Conservation (phyloP, 2,329 filamentous ascomycete genomes). For the Tolypocladium nubicola region DNA sequence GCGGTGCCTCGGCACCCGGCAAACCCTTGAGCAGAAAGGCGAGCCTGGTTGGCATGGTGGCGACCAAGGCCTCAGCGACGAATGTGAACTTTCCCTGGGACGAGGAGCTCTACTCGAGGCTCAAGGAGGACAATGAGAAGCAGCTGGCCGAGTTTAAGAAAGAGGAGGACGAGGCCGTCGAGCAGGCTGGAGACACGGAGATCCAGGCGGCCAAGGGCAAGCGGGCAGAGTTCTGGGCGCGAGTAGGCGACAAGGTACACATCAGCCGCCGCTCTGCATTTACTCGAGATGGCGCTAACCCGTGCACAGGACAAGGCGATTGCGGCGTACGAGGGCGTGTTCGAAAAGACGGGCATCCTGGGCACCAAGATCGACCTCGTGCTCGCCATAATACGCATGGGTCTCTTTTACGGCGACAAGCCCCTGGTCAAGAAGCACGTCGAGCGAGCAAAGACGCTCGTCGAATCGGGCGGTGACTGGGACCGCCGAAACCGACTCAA, state of each 20-base stretch:
- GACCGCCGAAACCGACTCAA: slow-evolving; percentile 96
- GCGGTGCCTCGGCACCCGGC: slow-evolving; percentile 33
- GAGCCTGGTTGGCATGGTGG: slow-evolving; percentile 64
- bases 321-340: slow-evolving; percentile 80
- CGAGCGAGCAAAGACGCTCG: slow-evolving; percentile 77
- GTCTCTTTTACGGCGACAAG: slow-evolving; percentile 93
- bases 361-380: slow-evolving; percentile 97
- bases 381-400: slow-evolving; percentile 90
- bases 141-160: slow-evolving; percentile 70
- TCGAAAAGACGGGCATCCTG: slow-evolving; percentile 94
- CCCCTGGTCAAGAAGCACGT: slow-evolving; percentile 86
- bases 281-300: slow-evolving; percentile 7
- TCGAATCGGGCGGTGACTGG: slow-evolving; percentile 96
- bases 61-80: slow-evolving; percentile 54
- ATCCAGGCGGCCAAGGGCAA: slow-evolving; percentile 87
- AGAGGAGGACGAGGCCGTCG: slow-evolving; percentile 85
- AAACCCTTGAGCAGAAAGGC: slow-evolving; percentile 57
- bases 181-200: slow-evolving; percentile 94
- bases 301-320: slow-evolving; percentile 75
- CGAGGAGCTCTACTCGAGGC: slow-evolving; percentile 69
- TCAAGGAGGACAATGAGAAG: slow-evolving; percentile 67
- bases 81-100: slow-evolving; percentile 78
- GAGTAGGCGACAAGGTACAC: slow-evolving; percentile 85
- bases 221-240: slow-evolving; percentile 90
- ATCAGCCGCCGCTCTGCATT: not conserved